Base-by-base conservation (phyloP, 768 basidiomycete species). In the Amanita pallidorosea region DNA sequence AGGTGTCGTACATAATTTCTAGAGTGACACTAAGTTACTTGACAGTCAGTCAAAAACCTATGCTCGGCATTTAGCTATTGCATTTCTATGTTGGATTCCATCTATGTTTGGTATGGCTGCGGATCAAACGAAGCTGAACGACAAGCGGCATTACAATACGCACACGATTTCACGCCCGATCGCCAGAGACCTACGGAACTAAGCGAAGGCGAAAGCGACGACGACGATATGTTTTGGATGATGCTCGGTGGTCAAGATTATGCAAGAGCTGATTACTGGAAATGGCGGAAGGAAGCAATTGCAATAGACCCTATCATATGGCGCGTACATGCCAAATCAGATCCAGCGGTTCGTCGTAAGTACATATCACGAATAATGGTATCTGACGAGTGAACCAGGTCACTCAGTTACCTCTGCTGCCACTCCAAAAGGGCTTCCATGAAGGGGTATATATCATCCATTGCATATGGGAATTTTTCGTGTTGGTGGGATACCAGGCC, bases 41-140 rank as follows among this genome's bases (percentile, higher is more conserved):
- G 34, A 53, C 55, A 84, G 85, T 70, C 63, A 51, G 66, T 83
- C 55, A 75, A 69, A 53, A 87, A 85, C 59, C 67, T 92, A 1
- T 91, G 88, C 61, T 90, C 88, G 8, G 89, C 76, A n/a, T 91
- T 81, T 64, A 88, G 85, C 57, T 90, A 85, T 61, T 89, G 86
- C 57, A 55, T 88, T 33, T 77, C 82, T 2, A 70, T 90, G 42
- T 66, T 91, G 53, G 79, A 79, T 33, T 77, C 79, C 2, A 67
- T 84, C 34, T 90, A 88, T 56, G 77, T 91, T 31, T 92, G 90
- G 89, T 71, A 89, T 61, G 89, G 89, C 3, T 70, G 76, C 47
- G 89, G 89, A 22, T 81, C 88, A 2, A 69, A 69, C 12, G 42
- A 69, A 5, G 54, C 57, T 29, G 89, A 92, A 64, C 76, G 79